Base-by-base conservation (phyloP, 257 asterid genomes). In the Nicotiana paniculata region DNA sequence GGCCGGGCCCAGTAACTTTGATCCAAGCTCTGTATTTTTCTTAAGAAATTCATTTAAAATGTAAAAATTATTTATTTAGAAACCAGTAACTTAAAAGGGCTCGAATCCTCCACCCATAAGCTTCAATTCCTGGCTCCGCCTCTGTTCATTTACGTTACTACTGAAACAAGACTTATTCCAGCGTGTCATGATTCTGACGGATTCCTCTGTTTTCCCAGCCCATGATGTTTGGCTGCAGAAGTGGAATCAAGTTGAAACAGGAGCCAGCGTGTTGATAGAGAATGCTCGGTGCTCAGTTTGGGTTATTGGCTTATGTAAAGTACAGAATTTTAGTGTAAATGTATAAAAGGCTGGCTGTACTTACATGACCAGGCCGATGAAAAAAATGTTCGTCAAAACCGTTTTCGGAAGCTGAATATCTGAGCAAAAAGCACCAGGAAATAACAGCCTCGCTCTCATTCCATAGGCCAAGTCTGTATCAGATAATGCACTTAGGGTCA, bases 241-340 rank as follows among this genome's bases (percentile, higher is more conserved):
- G 86, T 68, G 82, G 86, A 82, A 85, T 86, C 84, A 90, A 84
- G 21, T 83, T 90, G 90, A 93, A 93, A 89, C 96, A 88, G 89
- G 98, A 93, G 86, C 98, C 96, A 35, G 90, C 93, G 66, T 92
- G 88, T 81, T 92, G 90, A 91, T 86, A 37, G 68, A 54, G 77
- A 37, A 58, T 62, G 86, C 78, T 88, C 57, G 51, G 82, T 88
- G 74, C 68, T 67, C 83, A 64, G 81, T 33, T 83, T 85, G 79
- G 83, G 62, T 83, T 37, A 78, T 84, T 81, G 87, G 83, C 85
- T 82, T 55, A 77, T 86, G 90, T 83, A 87, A 86, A 89, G 90
- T 82, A 63, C 83, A 77, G 48, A 62, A 30, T 66, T 87, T 81
- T 83, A 87, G 85, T 85, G 88, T 86, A 85, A 85, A 89, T 84